Evolutionary conservation across 768 basidiomycete species (phyloP), one percentile per base, ranked within the genome.

Genomic region (Candolleomyces eurysporus): DNA sequence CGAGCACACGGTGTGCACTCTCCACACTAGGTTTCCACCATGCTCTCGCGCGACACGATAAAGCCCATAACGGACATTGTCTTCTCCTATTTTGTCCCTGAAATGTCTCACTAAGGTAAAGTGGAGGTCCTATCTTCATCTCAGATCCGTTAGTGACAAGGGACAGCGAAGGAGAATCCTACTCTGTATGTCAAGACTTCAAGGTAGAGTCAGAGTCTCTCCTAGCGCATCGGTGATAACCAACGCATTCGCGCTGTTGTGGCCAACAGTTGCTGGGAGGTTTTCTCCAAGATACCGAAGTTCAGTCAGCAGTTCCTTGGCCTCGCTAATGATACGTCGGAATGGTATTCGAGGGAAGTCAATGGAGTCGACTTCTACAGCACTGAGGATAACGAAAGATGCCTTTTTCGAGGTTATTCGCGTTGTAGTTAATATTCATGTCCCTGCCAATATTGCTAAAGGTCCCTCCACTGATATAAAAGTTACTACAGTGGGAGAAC

Each of bases 191-290:
- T 22, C 61, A 64, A n/a, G 52, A 62, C 36, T 55, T 59, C 26
- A 62, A 55, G 45, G 66, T 63, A 61, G 64, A 48, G 22, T 45
- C n/a, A 45, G 43, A n/a, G 43, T 45, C 43, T 45, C 2, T 45
- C 43, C 43, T n/a, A 45, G n/a, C n/a, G 43, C 43, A 45, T 45
- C 43, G 13, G 43, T 45, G 43, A 45, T 45, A 13, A 45, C 43
- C 43, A 45, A n/a, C n/a, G 43, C 43, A 4, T 45, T 45, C 43
- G 2, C 14, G n/a, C 43, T 45, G 43, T 4, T 45, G n/a, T 45
- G n/a, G 13, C 43, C 43, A 13, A 4, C 43, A 45, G n/a, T n/a
- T 45, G 43, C 2, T n/a, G 43, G 43, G n/a, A 45, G 43, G 26
- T 26, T 26, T 4, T 26, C 4, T 26, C 2, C 2, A 26, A 26